Conservation (phyloP, 2,329 filamentous ascomycete genomes). For the Fusarium annulatum region DNA sequence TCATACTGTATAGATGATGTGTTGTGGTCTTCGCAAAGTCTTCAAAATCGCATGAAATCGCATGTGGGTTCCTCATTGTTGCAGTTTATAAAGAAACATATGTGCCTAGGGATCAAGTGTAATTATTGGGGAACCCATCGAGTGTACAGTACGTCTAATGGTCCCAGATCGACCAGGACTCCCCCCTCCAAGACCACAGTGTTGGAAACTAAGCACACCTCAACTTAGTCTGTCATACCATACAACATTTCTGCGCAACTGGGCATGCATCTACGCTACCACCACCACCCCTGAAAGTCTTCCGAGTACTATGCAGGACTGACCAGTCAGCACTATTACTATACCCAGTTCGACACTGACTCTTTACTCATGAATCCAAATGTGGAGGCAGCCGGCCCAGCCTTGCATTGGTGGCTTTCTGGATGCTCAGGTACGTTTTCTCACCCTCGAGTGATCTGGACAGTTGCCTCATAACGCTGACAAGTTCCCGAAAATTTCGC, state of each 20-base stretch:
- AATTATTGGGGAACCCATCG: not conserved
- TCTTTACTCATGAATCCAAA: conserved; percentile 7
- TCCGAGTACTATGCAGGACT: conserved; percentile 1
- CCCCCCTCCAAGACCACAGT: conserved; percentile 37
- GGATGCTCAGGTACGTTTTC: conserved; percentile 6
- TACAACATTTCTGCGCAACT: conserved; percentile 20
- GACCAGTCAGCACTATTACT: conserved; percentile 11
- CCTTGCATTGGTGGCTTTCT: conserved; percentile 23
- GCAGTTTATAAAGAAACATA: not conserved
- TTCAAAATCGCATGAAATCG: not conserved
- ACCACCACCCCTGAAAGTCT: conserved; percentile 17
- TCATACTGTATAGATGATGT: not conserved
- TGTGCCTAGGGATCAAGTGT: not conserved
- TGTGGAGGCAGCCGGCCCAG: conserved; percentile 39
- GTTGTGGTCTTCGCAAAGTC: not conserved
- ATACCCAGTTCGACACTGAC: not conserved
- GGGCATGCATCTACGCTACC: conserved; percentile 17
- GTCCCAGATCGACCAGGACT: conserved; percentile 31
- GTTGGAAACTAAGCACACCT: conserved; percentile 38
- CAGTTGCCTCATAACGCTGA: conserved; percentile 24
- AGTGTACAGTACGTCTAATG: conserved; percentile 8
- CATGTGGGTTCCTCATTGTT: not conserved
- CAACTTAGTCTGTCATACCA: conserved; percentile 20
- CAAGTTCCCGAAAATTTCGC: conserved; percentile 30
- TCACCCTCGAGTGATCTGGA: conserved; percentile 22